phyloP scores from a whole-genome alignment of 345 rosid genomes.

The Firmiana major region DNA sequence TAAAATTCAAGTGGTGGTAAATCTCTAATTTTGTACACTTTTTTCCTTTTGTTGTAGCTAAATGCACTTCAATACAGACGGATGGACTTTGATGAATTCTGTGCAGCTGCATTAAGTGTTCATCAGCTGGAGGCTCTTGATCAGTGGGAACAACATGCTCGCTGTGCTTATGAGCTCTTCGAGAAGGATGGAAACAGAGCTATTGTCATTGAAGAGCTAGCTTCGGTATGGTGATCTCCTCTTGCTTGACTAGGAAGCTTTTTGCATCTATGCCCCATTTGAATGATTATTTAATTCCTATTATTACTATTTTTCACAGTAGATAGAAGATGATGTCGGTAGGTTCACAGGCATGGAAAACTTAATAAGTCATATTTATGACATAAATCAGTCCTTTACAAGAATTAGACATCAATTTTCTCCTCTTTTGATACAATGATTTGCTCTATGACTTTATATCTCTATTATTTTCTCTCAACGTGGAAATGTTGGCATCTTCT shows the following conservation, averaged over 20 bases:
- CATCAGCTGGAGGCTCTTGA: constrained; percentile 96
- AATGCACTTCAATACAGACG: constrained; percentile 79
- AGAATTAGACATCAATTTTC: constrained; percentile 6
- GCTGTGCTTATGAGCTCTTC: constrained; percentile 85
- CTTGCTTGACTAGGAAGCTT: not conserved
- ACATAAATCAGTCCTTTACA: not conserved
- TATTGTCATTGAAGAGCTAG: constrained; percentile 82
- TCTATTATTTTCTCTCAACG: not conserved
- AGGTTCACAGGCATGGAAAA: not conserved
- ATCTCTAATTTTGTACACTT: constrained; percentile 8
- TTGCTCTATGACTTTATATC: not conserved
- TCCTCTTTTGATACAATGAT: not conserved
- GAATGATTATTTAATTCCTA: not conserved
- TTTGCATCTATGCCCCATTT: not conserved
- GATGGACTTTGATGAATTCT: constrained; percentile 92
- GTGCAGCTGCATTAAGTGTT: constrained; percentile 86
- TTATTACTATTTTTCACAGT: not conserved
- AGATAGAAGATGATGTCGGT: not conserved
- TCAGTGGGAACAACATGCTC: constrained; percentile 88
- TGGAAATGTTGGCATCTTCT: not conserved
- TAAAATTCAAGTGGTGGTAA: not conserved
- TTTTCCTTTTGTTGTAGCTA: constrained; percentile 44
- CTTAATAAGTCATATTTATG: not conserved
- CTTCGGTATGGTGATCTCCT: constrained; percentile 56
- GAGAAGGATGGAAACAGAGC: constrained; percentile 94